Base-by-base conservation (phyloP, 768 basidiomycete species). In the Termitomyces sp. region DNA sequence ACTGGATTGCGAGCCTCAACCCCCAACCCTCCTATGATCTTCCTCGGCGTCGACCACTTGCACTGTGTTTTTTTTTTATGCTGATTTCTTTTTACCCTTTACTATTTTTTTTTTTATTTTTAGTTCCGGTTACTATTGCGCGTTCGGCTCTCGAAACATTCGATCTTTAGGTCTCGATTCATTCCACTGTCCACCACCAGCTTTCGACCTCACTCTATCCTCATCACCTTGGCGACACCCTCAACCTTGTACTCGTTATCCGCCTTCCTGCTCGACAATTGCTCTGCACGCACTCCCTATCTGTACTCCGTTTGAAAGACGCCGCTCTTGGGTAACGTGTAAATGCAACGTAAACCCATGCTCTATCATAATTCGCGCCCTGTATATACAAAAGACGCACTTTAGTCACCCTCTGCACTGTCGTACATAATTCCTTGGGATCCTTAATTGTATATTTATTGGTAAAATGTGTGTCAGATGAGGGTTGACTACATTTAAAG, bases 201-300 rank as follows among this genome's bases (percentile, higher is more conserved):
- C 41, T 53, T 49, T 53, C 58, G 60, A 63, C 63, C 63, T 66
- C 69, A 60, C 60, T 58, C 54, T 58, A 61, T 58, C 59, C 58
- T 21, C 56, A 45, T 52, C 61, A 60, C 53, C 62, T 59, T 33
- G 65, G 64, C 69, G 54, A 62, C 66, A 64, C 58, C 42, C 52
- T 55, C 58, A 53, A 62, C 51, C 56, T 42, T 19, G 40, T 12
- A 19, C 21, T 40, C 44, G 23, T 41, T 43, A 17, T 26, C 28
- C 55, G 43, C 45, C 50, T 53, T 54, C 19, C 42, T 50, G 41
- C 35, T 48, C n/a, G 35, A 21, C 10, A 45, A 48, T 17, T 38
- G 45, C 38, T 57, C 52, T 52, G 46, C 38, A 51, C 46, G 31
- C 53, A 41, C n/a, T 35, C 40, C 44, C 38, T 40, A 43, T 43